Evolutionary conservation across 2,329 filamentous ascomycete species (phyloP).

Genomic region (Fusarium torulosum): DNA sequence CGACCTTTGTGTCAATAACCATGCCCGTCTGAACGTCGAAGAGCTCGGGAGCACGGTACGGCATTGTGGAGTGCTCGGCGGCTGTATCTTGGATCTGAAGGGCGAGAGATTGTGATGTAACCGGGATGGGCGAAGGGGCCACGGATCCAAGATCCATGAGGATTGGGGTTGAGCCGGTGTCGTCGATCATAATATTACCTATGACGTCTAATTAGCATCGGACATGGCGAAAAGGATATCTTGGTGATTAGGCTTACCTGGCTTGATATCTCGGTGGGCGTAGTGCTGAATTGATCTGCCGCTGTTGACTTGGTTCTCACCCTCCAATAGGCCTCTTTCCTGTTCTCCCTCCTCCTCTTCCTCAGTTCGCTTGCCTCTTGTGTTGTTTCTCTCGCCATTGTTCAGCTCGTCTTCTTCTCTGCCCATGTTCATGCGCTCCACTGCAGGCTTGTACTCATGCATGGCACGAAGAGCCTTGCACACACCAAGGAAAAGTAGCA

Average conservation of each 20-base stretch:
- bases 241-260: slow-evolving; percentile 70
- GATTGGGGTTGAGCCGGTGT: slow-evolving; percentile 88
- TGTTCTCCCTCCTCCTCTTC: slow-evolving; percentile 80
- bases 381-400: slow-evolving; percentile 52
- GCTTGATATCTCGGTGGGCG: slow-evolving; percentile 97
- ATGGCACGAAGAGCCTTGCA: slow-evolving; percentile 89
- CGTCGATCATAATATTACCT: slow-evolving; percentile 98
- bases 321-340: slow-evolving; percentile 85
- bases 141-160: slow-evolving; percentile 98
- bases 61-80: slow-evolving; percentile 98
- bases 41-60: slow-evolving; percentile 95
- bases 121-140: slow-evolving; percentile 85
- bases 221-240: neutral
- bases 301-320: slow-evolving; percentile 74
- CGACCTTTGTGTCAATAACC: slow-evolving; percentile 93
- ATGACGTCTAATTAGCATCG: slow-evolving; percentile 8
- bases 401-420: slow-evolving; percentile 56
- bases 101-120: slow-evolving; percentile 90
- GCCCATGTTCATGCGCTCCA: slow-evolving; percentile 67
- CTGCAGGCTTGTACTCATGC: slow-evolving; percentile 80
- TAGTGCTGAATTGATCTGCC: slow-evolving; percentile 78
- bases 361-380: slow-evolving; percentile 62
- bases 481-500: slow-evolving; percentile 92
- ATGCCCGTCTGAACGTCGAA: slow-evolving; percentile 97
- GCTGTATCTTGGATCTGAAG: slow-evolving; percentile 94